A percentile compares a stretch with the other conserved stretches of the same genome.
Evolutionary conservation across 345 rosid genomes (phyloP).

Genomic region (Sapria himalayana): DNA sequence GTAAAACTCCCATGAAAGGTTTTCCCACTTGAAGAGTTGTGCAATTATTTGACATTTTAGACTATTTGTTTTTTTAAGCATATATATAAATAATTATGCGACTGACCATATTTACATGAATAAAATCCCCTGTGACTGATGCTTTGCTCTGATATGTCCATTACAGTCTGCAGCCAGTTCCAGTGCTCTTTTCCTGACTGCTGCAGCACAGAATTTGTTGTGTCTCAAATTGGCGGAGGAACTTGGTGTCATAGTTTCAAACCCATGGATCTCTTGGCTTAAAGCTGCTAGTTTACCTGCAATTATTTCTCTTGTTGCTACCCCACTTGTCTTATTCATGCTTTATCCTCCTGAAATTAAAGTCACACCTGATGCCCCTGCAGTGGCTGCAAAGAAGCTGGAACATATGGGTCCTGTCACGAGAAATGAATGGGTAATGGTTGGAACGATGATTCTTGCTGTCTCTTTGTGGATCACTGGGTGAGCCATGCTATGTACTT

Average conservation of each 20-base stretch:
- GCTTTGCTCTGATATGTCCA: constrained; percentile 12
- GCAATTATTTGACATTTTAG: too few species aligned
- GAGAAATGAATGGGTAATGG: constrained; percentile 77
- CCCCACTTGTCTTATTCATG: constrained; percentile 62
- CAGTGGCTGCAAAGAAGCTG: constrained; percentile 60
- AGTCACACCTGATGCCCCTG: constrained; percentile 94
- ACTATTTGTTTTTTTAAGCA: too few species aligned
- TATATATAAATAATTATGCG: too few species aligned
- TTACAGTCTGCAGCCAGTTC: constrained; percentile 69
- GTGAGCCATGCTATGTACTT: constrained; percentile 17
- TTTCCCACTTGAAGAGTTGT: too few species aligned
- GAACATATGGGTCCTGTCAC: constrained; percentile 69
- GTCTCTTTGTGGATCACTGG: constrained; percentile 86
- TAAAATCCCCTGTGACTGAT: constrained; percentile 10
- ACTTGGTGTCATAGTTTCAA: constrained; percentile 56
- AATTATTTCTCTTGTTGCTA: constrained; percentile 41
- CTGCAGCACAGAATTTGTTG: constrained; percentile 86
- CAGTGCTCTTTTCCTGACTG: constrained; percentile 91
- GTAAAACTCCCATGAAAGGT: too few species aligned
- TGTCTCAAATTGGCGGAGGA: constrained; percentile 91
- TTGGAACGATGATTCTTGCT: constrained; percentile 80
- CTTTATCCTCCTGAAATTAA: constrained; percentile 90
- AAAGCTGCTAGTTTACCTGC: constrained; percentile 89
- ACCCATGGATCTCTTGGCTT: constrained; percentile 94
- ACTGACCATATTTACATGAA: too few species aligned